Conservation (phyloP, 2,329 filamentous ascomycete species). For the Drechslerella coelobrocha region DNA sequence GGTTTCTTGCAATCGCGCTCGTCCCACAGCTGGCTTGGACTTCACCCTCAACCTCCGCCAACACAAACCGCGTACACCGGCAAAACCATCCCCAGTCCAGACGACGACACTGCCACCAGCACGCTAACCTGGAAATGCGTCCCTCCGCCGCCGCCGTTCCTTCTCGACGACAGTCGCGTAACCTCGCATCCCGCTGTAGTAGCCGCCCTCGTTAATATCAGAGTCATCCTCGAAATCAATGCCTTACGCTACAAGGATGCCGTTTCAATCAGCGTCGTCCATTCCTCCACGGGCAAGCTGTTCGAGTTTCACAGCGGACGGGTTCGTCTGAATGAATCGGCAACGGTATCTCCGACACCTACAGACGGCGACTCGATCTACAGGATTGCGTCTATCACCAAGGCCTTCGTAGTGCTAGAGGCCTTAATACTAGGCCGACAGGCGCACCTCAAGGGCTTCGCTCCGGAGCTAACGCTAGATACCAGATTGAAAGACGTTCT, state of each 20-base stretch:
- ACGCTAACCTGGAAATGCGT: conserved; percentile 17
- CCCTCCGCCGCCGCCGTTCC: conserved; percentile 38
- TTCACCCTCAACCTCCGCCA: not conserved
- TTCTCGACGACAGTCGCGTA: conserved; percentile 25
- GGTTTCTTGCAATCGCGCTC: no score
- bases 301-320: conserved; percentile 40
- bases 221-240: conserved; percentile 9
- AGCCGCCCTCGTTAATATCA: conserved; percentile 14
- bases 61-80: conserved; percentile 13
- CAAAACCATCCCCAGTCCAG: conserved; percentile 7
- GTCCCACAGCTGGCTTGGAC: no score
- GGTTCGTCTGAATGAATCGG: conserved; percentile 29
- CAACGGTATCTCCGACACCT: not conserved
- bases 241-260: conserved; percentile 25
- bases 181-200: conserved; percentile 13
- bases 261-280: conserved; percentile 38
- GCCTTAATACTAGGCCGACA: conserved; percentile 20
- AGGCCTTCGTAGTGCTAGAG: conserved; percentile 30
- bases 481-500: conserved; percentile 30
- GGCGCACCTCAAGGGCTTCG: conserved; percentile 17
- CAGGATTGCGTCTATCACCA: conserved; percentile 37
- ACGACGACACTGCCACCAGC: not conserved
- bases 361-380: conserved; percentile 31
- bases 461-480: conserved; percentile 23
- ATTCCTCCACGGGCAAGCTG: conserved; percentile 41